Percentiles rank a stretch among this genome's conserved stretches.
Evolutionary conservation across 2,329 filamentous ascomycete species (phyloP).

Genomic region (Sphaerulina populicola): DNA sequence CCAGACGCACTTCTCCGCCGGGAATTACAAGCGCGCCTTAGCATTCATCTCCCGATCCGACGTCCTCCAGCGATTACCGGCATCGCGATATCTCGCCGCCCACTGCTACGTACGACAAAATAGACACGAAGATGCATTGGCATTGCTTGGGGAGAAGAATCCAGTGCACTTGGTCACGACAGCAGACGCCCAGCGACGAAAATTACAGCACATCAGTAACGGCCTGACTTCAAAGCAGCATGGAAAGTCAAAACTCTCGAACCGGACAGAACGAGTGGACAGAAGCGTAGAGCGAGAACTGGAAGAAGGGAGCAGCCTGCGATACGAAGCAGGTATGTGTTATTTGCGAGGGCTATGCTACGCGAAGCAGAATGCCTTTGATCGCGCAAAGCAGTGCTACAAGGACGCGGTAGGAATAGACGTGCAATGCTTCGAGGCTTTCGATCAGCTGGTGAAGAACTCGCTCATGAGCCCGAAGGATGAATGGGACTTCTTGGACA

Average conservation of each 20-base stretch:
- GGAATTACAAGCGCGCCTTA: constrained; percentile 88
- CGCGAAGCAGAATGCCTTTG: constrained; percentile 94
- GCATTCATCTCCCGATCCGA: constrained; percentile 77
- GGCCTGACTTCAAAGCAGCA: constrained; percentile 40
- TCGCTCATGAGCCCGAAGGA: constrained; percentile 81
- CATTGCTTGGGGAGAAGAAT: constrained; percentile 81
- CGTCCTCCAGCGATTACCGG: constrained; percentile 69
- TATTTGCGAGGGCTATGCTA: constrained; percentile 89
- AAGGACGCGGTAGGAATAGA: constrained; percentile 95
- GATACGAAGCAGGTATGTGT: constrained; percentile 95
- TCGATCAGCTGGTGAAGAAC: constrained; percentile 96
- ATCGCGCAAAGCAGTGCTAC: constrained; percentile 95
- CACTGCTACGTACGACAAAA: constrained; percentile 91
- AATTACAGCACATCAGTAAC: constrained; percentile 58
- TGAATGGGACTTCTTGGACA: constrained; percentile 81
- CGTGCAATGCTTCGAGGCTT: constrained; percentile 95
- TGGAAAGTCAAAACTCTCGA: constrained; percentile 32
- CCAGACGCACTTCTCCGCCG: constrained; percentile 93
- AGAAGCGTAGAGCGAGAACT: constrained; percentile 54
- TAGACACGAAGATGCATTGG: constrained; percentile 80
- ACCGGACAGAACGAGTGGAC: constrained; percentile 45
- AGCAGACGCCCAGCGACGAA: constrained; percentile 57
- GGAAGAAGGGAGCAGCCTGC: constrained; percentile 65
- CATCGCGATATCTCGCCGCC: constrained; percentile 84
- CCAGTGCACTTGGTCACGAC: constrained; percentile 77